phyloP scores from a whole-genome alignment of 139 green algal species.

The Zygnema circumcarinatum region DNA sequence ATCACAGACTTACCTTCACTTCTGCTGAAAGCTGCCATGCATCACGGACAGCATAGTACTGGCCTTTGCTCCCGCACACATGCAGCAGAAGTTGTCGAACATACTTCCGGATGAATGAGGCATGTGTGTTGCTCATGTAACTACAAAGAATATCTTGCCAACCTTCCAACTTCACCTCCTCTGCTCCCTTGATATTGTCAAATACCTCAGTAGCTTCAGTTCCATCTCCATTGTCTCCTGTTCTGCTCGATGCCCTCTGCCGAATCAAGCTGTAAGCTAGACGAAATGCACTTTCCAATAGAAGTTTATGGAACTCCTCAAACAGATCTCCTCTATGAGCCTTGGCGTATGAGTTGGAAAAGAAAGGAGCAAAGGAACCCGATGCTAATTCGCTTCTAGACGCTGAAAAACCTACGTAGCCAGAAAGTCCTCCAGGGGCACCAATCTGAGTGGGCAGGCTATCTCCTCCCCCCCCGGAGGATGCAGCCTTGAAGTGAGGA shows the following conservation, averaged over 20 bases:
- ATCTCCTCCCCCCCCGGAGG: conserved; percentile 3
- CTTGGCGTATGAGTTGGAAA: conserved; percentile 42
- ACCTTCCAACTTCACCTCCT: conserved; percentile 1
- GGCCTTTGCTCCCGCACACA: conserved; percentile 43
- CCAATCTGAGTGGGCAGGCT: neutral
- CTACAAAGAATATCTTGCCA: conserved; percentile 56
- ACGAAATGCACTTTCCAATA: conserved; percentile 37
- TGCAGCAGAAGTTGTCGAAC: conserved; percentile 45
- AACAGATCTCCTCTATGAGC: conserved; percentile 38
- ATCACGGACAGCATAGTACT: conserved; percentile 44
- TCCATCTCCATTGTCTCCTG: neutral
- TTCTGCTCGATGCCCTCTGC: neutral
- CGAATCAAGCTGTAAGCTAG: conserved; percentile 33
- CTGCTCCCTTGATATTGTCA: neutral
- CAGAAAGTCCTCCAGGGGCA: neutral
- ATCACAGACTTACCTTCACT: conserved; percentile 15
- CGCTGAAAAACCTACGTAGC: neutral
- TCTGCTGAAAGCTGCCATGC: conserved; percentile 25
- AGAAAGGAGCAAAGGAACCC: conserved; percentile 45
- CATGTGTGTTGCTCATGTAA: conserved; percentile 51
- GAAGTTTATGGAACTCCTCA: conserved; percentile 38
- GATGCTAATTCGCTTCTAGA: conserved; percentile 26
- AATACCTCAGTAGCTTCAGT: neutral
- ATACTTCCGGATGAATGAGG: conserved; percentile 49
- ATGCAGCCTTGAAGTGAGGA: conserved; percentile 16